Evolutionary conservation across 495 filamentous ascomycete genomes (phyloP).

Genomic region (Talaromyces wortmannii): DNA sequence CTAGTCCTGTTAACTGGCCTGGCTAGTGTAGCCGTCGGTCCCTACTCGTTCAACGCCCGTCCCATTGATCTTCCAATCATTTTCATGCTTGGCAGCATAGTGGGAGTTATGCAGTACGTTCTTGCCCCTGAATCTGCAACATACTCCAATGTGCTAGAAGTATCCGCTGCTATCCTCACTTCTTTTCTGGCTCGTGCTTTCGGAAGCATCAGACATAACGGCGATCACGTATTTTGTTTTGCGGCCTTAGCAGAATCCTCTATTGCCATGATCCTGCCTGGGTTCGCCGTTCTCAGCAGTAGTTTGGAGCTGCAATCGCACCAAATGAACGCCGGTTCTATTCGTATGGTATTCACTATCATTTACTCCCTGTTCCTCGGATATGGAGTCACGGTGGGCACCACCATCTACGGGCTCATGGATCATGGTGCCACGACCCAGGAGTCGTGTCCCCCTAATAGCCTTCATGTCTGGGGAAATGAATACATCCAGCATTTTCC

Average conservation of each 20-base stretch:
- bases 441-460: constrained; percentile 52
- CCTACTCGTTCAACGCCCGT: constrained; percentile 79
- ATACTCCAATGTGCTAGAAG: constrained; percentile 77
- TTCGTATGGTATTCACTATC: constrained; percentile 89
- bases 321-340: constrained; percentile 81
- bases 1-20: constrained; percentile 72
- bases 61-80: constrained; percentile 80
- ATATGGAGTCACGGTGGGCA: constrained; percentile 89
- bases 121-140: constrained; percentile 70
- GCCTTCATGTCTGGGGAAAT: constrained; percentile 13
- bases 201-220: constrained; percentile 48
- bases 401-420: constrained; percentile 77
- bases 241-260: constrained; percentile 81
- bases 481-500: constrained; percentile 41
- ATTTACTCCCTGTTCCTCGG: constrained; percentile 91
- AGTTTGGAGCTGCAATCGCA: constrained; percentile 78
- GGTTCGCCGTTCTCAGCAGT: constrained; percentile 74
- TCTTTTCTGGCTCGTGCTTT: constrained; percentile 80
- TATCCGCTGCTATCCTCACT: constrained; percentile 72
- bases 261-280: constrained; percentile 87
- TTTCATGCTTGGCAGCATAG: constrained; percentile 75
- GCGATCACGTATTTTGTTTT: constrained; percentile 71
- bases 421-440: constrained; percentile 63
- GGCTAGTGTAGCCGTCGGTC: constrained; percentile 68
- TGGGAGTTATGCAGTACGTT: constrained; percentile 73